A percentile compares a stretch with the other conserved stretches of the same genome.
phyloP scores from a whole-genome alignment of 352 stramenopile species.

The Phytophthora rubi region DNA sequence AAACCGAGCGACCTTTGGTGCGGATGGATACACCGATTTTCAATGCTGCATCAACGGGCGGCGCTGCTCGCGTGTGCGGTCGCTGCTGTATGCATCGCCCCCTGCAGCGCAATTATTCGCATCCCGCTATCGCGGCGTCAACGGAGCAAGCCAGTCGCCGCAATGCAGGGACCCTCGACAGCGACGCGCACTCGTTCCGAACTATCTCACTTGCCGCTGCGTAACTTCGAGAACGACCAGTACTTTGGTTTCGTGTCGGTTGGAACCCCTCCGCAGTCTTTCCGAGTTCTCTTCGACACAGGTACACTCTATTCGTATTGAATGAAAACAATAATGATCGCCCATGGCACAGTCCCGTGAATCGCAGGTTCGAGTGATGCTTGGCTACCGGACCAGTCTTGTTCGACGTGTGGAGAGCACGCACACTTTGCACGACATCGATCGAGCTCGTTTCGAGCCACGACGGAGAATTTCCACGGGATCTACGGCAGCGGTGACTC shows the following conservation, averaged over 20 bases:
- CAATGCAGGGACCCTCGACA: slow-evolving; percentile 2
- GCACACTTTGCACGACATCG: slow-evolving; percentile 39
- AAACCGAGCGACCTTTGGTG: slow-evolving; percentile 1
- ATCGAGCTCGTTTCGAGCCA: slow-evolving; percentile 38
- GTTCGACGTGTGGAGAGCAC: slow-evolving; percentile 66
- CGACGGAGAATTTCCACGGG: slow-evolving; percentile 40
- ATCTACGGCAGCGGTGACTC: slow-evolving; percentile 62
- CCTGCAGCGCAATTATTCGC: not conserved
- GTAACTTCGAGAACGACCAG: slow-evolving; percentile 35
- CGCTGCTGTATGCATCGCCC: not conserved
- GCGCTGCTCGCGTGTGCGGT: slow-evolving; percentile 3
- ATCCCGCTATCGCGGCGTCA: slow-evolving; percentile 3
- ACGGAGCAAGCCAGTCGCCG: not conserved
- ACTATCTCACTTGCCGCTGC: slow-evolving; percentile 28
- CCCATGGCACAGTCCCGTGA: not conserved
- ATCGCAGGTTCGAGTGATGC: slow-evolving; percentile 43
- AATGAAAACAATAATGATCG: not conserved
- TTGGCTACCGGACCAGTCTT: slow-evolving; percentile 43
- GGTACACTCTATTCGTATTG: not conserved
- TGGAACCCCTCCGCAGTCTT: slow-evolving; percentile 45
- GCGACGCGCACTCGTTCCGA: not conserved
- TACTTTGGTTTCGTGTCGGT: slow-evolving; percentile 36
- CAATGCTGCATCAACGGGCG: not conserved
- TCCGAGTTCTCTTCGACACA: slow-evolving; percentile 27
- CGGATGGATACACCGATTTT: not conserved